Base-by-base conservation (phyloP, 208 protist species). In the Balamuthia mandrillaris region DNA sequence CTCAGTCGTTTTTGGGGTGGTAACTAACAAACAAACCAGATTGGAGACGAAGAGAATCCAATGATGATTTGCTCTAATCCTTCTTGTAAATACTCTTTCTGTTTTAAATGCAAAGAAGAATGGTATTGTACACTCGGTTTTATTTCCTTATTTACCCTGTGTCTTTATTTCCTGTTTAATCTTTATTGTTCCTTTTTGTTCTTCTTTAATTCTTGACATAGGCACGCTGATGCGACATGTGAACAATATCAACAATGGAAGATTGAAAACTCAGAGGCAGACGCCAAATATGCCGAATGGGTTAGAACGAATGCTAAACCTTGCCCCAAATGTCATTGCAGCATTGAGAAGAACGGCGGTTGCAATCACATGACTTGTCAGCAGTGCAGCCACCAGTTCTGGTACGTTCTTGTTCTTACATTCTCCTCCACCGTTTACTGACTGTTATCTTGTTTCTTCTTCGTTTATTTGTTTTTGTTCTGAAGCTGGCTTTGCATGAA, bases 291-390 rank as follows among this genome's bases (percentile, higher is more conserved):
- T 41, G 42, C 14, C 4, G 65, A 85, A 37, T 90, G 88, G 88
- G 87, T 87, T 5, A 66, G 41, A 33, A 33, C 68, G 9, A 87
- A 90, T 61, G 88, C 87, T 18, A 90, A 90, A 58, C 16, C 16
- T 7, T 90, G 88, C 39, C 88, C 88, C 14, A 90, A 85, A 44
- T 90, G 88, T 66, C 39, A 90, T 7, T 37, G 84, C 3, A 27
- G 31, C 24, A 90, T 90, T 81, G 88, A 90, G 39, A 90, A 90
- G 63, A 90, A 90, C 44, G 86, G 87, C 66, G 61, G 83, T 14
- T 90, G 88, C 81, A 88, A 88, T 5, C 88, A 90, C 65, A 90
- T 90, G 88, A 89, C 70, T 0, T 90, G 84, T 60, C 7, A 41
- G 39, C 24, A 35, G 21, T 90, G 88, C 65, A 45, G 70, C n/a